phyloP scores from a whole-genome alignment of 2,329 filamentous ascomycete genomes.

The Colletotrichum simmondsii region DNA sequence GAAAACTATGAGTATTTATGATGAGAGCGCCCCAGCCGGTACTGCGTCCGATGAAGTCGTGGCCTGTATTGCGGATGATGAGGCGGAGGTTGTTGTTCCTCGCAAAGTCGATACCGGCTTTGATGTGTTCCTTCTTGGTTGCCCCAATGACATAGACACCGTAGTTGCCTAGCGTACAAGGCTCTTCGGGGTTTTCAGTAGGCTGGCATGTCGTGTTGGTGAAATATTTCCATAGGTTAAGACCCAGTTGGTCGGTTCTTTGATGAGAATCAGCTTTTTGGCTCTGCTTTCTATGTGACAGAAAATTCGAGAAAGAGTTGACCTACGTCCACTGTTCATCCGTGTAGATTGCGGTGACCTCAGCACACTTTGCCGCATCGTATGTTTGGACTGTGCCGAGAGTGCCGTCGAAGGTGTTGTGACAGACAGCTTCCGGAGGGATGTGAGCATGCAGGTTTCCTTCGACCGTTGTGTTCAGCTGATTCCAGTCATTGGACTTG shows the following conservation, averaged over 20 bases:
- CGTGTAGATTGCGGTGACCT: constrained; percentile 42
- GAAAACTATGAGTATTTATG: constrained; percentile 67
- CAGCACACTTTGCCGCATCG: constrained; percentile 46
- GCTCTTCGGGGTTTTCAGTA: constrained; percentile 42
- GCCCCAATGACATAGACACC: constrained; percentile 45
- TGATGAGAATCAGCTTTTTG: constrained; percentile 2
- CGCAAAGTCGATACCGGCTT: constrained; percentile 44
- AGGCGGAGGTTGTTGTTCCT: constrained; percentile 58
- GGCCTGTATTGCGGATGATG: constrained; percentile 66
- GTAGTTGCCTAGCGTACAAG: constrained; percentile 53
- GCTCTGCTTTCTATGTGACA: not conserved
- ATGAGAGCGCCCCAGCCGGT: constrained; percentile 68
- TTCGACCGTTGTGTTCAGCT: constrained; percentile 47
- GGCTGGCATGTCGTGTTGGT: constrained; percentile 52
- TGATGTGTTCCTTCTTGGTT: constrained; percentile 37
- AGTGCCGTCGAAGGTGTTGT: constrained; percentile 50
- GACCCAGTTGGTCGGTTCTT: constrained; percentile 41
- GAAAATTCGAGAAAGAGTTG: no score
- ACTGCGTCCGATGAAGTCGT: constrained; percentile 68
- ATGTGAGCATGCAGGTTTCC: constrained; percentile 46
- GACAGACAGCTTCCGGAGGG: constrained; percentile 46
- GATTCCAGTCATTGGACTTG: constrained; percentile 39
- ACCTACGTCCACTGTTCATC: constrained; percentile 50
- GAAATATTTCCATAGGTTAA: constrained; percentile 52
- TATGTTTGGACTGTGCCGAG: constrained; percentile 48